Evolutionary conservation across 108 stramenopile genomes (phyloP).

Genomic region (Pseudonitzschia multiseries): DNA sequence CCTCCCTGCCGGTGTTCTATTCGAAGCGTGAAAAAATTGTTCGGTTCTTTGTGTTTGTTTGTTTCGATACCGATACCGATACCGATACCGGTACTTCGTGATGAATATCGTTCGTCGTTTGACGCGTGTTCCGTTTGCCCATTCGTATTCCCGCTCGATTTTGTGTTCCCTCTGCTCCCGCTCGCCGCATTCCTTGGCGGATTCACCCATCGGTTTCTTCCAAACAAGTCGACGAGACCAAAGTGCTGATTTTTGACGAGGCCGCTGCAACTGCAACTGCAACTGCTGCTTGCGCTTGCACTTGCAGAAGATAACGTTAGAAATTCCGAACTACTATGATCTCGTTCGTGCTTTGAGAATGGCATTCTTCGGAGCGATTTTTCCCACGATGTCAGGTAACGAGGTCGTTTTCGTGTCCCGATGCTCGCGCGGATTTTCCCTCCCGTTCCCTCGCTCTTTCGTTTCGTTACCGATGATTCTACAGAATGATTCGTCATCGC

Average conservation of each 20-base stretch:
- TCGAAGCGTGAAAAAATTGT: constrained; percentile 34
- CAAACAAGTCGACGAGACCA: constrained; percentile 13
- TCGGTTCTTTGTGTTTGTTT: neutral
- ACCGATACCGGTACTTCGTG: too few relatives aligned
- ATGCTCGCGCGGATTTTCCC: neutral
- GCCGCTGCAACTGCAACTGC: too few relatives aligned
- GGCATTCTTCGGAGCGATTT: neutral
- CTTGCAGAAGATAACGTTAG: neutral
- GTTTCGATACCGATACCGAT: too few relatives aligned
- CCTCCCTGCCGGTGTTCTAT: constrained; percentile 57
- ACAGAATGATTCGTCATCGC: neutral
- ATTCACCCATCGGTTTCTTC: constrained; percentile 10
- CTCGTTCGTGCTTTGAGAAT: neutral
- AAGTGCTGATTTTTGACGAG: neutral
- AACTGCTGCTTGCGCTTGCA: too few relatives aligned
- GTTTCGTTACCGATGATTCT: neutral
- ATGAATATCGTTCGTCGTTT: neutral
- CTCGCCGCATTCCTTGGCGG: neutral
- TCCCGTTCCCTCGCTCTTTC: neutral
- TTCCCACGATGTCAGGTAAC: constrained; percentile 11
- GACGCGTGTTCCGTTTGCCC: neutral
- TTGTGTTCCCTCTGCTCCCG: neutral
- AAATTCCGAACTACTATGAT: neutral
- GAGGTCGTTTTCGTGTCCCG: constrained; percentile 4
- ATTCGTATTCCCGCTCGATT: neutral